Conservation (phyloP, 768 basidiomycete species). For the Mrakia gelida region DNA sequence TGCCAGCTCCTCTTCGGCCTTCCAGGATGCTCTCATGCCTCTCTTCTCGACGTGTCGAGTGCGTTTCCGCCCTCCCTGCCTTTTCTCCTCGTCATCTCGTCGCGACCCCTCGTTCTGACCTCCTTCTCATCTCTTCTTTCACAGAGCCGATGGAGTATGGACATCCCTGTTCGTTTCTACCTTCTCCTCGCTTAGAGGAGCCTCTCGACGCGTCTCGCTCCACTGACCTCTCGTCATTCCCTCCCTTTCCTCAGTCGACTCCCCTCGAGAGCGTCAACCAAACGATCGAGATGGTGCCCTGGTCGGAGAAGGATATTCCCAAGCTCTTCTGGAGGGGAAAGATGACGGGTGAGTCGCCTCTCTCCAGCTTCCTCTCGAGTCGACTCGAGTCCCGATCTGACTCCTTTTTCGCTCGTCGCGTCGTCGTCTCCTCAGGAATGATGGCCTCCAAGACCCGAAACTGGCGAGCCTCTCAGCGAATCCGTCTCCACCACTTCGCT, state of each 20-base stretch:
- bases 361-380: background rate
- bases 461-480: slow-evolving; percentile 27
- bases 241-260: background rate
- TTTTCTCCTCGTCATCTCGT: background rate
- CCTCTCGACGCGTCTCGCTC: no score
- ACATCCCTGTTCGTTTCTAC: slow-evolving; percentile 10
- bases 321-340: slow-evolving; percentile 28
- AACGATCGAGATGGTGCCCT: background rate
- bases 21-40: slow-evolving; percentile 21
- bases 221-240: background rate
- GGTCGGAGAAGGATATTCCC: slow-evolving; percentile 16
- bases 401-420: background rate
- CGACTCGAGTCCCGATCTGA: background rate
- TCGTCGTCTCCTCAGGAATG: slow-evolving; percentile 11
- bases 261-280: slow-evolving; percentile 16
- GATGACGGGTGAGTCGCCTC: slow-evolving; percentile 19
- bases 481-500: slow-evolving; percentile 21
- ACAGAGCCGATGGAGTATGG: slow-evolving; percentile 19
- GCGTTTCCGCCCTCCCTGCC: background rate
- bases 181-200: background rate
- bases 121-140: background rate
- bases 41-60: slow-evolving; percentile 25
- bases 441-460: slow-evolving; percentile 3
- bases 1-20: no score
- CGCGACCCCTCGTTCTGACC: background rate